Base-by-base conservation (phyloP, 352 stramenopile genomes). In the Phytophthora pistaciae region DNA sequence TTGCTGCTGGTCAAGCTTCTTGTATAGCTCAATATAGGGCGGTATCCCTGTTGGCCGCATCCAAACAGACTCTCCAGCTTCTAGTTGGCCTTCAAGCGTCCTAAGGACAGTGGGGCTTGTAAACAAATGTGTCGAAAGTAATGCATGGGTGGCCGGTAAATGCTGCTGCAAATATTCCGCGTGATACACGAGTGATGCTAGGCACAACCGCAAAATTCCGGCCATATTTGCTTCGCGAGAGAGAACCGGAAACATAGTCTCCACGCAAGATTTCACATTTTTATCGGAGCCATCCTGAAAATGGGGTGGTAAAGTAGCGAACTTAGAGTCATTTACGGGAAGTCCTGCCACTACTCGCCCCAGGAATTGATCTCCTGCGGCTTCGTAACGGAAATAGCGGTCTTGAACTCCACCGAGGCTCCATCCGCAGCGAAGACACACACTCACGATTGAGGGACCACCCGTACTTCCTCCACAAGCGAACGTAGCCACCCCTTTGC, bases 401-500 rank as follows among this genome's bases (percentile, higher is more conserved):
- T 75, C 61, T 36, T 67, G 38, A 10, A 76, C 53, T 16, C 57
- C 52, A 14, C 68, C 62, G 8, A 76, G 4, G 8, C 21, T 55
- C 68, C 63, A 72, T 2, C 53, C 63, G 46, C 53, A 68, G 3
- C 58, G 56, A n/a, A 70, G 33, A 36, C 68, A 76, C 2, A 68
- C 62, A 48, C 52, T 65, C 10, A 62, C 40, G 49, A 72, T 71
- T 13, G 62, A 68, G 16, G 61, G 62, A 9, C 58, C 68, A 7
- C 63, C 20, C 4, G 53, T 76, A 18, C 40, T 58, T 27, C 63
- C 68, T 36, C 68, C 40, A 58, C 63, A 71, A 1, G 58, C 58
- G 57, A 72, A 77, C 36, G 69, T 71, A 18, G 58, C 64, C 0
- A 69, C 58, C 46, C 64, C 31, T 59, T 77, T 68, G 7, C 69